Conservation (phyloP, 176 grass and related monocot species). For the Triticum timopheevii region DNA sequence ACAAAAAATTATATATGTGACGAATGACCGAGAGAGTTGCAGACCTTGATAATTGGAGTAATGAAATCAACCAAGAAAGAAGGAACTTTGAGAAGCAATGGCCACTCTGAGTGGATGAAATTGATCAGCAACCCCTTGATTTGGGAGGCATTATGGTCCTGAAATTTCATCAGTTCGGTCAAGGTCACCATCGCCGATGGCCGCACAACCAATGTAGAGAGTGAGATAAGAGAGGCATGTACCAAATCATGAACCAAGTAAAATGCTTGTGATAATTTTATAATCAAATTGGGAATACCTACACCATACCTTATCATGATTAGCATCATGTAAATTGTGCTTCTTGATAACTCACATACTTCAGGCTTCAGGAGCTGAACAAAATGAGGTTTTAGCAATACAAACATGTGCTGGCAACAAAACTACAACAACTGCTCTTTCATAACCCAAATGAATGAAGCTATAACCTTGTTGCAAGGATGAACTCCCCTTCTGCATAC, state of each 20-base stretch:
- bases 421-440: neutral
- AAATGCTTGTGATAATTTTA: neutral
- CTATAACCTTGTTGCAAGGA: slow-evolving; percentile 44
- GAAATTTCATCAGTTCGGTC: no score
- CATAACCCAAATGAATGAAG: neutral
- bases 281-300: neutral
- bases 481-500: slow-evolving; percentile 56
- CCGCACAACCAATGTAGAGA: no score
- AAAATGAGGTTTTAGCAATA: slow-evolving; percentile 18
- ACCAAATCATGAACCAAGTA: slow-evolving; percentile 3
- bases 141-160: no score
- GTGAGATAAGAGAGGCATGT: no score
- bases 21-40: no score
- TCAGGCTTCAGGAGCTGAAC: slow-evolving; percentile 77
- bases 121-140: no score
- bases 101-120: no score
- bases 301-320: slow-evolving; percentile 65
- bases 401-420: slow-evolving; percentile 17
- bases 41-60: no score
- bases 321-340: slow-evolving; percentile 64
- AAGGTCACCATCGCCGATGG: no score
- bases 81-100: no score
- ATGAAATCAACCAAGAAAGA: no score
- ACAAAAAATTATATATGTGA: no score
- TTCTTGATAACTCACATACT: slow-evolving; percentile 86